Evolutionary conservation across 352 stramenopile species (phyloP).

Genomic region (Phytopythium oedochilum): DNA sequence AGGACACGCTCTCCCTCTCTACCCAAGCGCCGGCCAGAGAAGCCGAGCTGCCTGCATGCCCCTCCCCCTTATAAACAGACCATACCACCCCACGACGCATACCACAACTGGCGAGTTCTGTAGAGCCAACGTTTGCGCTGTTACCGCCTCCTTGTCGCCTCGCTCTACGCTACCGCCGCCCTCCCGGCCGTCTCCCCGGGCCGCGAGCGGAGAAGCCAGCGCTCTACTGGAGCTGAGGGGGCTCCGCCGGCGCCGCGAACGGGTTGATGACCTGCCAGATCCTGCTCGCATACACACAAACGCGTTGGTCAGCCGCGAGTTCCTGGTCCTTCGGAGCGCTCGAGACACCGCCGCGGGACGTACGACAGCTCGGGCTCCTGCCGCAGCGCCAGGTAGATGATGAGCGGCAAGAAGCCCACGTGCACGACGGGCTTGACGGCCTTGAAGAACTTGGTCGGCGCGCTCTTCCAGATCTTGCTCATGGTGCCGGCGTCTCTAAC

Average conservation of each 20-base stretch:
- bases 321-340: too few relatives aligned
- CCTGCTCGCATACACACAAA: conserved; percentile 21
- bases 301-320: too few relatives aligned
- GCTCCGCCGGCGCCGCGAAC: conserved; percentile 57
- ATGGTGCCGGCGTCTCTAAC: conserved; percentile 15
- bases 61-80: not conserved
- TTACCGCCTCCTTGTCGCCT: not conserved
- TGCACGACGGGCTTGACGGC: conserved; percentile 82
- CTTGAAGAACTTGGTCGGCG: conserved; percentile 73
- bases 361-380: conserved; percentile 74
- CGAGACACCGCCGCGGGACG: too few relatives aligned
- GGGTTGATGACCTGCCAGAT: conserved; percentile 74
- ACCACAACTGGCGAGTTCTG: too few relatives aligned
- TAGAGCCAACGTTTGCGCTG: not conserved
- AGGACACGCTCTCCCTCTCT: too few relatives aligned
- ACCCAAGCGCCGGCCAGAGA: too few relatives aligned
- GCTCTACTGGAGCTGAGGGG: conserved; percentile 35
- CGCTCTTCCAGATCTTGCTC: conserved; percentile 77
- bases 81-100: too few relatives aligned
- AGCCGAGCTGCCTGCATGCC: not conserved
- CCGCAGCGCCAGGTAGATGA: conserved; percentile 76
- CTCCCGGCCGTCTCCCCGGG: not conserved
- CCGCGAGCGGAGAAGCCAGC: not conserved
- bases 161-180: not conserved
- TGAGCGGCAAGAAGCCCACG: conserved; percentile 73